These are phyloP conservation scores for Saccharomycopsis selenospora DNA, from an alignment of 805 yeast genomes.

Conservation along the genomic window DNA sequence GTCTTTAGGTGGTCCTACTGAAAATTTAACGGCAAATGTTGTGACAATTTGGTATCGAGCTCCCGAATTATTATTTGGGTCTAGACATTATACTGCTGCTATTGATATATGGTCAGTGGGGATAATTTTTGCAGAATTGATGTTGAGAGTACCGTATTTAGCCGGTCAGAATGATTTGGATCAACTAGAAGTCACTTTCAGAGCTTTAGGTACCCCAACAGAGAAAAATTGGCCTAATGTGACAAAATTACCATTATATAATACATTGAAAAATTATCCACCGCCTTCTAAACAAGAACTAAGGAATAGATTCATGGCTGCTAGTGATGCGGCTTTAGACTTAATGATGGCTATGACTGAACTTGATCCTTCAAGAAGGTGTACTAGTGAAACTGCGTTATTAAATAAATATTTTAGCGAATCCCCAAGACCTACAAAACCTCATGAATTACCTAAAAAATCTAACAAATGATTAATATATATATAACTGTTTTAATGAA, in stretches of 20 bases:
- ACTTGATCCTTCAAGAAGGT: conserved; percentile 72
- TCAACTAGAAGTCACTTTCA: conserved; percentile 87
- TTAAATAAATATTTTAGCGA: conserved; percentile 64
- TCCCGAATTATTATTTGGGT: conserved; percentile 86
- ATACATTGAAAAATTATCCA: conserved; percentile 69
- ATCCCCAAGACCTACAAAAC: conserved; percentile 67
- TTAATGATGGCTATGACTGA: conserved; percentile 64
- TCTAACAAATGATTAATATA: too few relatives aligned
- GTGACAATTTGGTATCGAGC: conserved; percentile 98
- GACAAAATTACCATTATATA: conserved; percentile 66
- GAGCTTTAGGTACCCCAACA: conserved; percentile 94
- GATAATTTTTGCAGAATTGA: conserved; percentile 88
- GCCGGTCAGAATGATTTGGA: conserved; percentile 90
- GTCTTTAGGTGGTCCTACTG: conserved; percentile 61
- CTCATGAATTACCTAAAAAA: conserved; percentile 50
- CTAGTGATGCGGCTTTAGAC: conserved; percentile 77
- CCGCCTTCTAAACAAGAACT: conserved; percentile 76
- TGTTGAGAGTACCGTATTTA: conserved; percentile 90
- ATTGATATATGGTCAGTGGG: conserved; percentile 97
- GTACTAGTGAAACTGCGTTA: conserved; percentile 57
- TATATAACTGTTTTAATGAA: too few relatives aligned
- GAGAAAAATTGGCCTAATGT: conserved; percentile 90
- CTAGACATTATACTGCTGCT: conserved; percentile 81
- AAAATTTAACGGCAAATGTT: conserved; percentile 80
- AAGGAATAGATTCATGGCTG: conserved; percentile 80